Evolutionary conservation across 352 stramenopile genomes (phyloP), one percentile per base, ranked within the genome.

Genomic region (Aphanomyces cochlioides): DNA sequence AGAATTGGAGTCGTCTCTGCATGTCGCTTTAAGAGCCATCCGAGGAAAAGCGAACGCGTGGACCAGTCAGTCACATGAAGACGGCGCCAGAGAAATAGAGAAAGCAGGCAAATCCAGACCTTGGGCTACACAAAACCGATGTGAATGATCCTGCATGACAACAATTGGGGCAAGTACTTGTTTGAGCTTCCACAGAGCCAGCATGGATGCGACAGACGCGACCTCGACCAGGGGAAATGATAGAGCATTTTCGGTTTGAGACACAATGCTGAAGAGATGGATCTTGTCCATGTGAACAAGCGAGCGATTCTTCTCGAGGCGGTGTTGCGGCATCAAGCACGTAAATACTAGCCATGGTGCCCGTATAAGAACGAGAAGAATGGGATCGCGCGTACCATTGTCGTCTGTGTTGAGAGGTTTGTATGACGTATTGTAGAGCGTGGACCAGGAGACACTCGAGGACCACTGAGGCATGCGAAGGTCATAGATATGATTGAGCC

Each of bases 211-310:
- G 54, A 61, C 43, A 10, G 15, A 8, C 6, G 34, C 54, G 19
- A 61, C 6, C 43, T 61, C 54, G 1, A 61, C 54, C 13, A 61
- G 12, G 54, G 54, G 54, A 37, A 45, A 61, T 3, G 54, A 45
- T 10, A 61, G 72, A 37, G 15, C 71, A 19, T 19, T 58, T 7
- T 12, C 5, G 5, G 84, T 80, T 0, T 77, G 89, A 40, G 85
- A 91, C 19, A 82, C 79, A 65, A 92, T 92, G 74, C 84, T 91
- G 13, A 91, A 69, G 36, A 91, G 74, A 57, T 83, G 79, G 36
- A 86, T 43, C 66, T 70, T 70, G 40, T 70, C 64, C 64, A 70
- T 70, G 61, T 90, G 72, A 34, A 79, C 28, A 13, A 91, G 73
- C 45, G 75, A 65, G 28, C 73, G 72, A 38, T 91, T 91, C 56